Conservation (phyloP, 768 basidiomycete genomes). For the Boletus speciosus region DNA sequence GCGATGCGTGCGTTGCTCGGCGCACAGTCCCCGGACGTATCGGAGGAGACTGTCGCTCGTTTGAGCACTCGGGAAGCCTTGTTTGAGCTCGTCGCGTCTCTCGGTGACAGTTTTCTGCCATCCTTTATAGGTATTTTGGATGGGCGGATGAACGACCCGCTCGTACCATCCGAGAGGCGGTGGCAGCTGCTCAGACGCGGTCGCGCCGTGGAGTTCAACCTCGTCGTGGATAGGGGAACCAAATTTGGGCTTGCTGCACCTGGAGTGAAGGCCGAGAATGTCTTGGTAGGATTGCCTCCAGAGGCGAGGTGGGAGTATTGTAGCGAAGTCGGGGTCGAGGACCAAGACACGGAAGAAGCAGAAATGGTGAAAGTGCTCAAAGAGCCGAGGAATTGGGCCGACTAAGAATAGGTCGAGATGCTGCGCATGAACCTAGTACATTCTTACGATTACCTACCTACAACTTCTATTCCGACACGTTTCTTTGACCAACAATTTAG, state of each 20-base stretch:
- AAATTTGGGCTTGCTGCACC: conserved; percentile 63
- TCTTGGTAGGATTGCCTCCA: conserved; percentile 63
- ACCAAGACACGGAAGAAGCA: conserved; percentile 45
- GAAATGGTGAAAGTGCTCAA: conserved; percentile 48
- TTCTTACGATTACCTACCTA: no score
- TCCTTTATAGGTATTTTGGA: conserved; percentile 46
- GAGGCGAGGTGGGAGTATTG: conserved; percentile 70
- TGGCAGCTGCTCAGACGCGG: conserved; percentile 55
- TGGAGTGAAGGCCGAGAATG: conserved; percentile 59
- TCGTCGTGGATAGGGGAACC: conserved; percentile 67
- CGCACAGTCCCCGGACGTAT: background rate
- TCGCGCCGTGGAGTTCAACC: conserved; percentile 58
- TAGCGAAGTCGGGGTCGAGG: conserved; percentile 49
- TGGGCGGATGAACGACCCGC: conserved; percentile 31
- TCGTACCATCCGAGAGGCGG: conserved; percentile 28
- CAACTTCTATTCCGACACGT: background rate
- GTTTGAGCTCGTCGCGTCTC: conserved; percentile 42
- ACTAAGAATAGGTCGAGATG: background rate
- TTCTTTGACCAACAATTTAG: background rate
- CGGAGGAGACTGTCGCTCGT: conserved; percentile 2
- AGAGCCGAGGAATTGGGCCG: conserved; percentile 18
- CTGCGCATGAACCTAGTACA: no score
- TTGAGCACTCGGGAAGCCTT: conserved; percentile 34
- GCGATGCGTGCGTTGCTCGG: conserved; percentile 25
- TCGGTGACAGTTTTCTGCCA: conserved; percentile 44